Base-by-base conservation (phyloP, 1,284 basidiomycete species). In the Phlebopus sp. region DNA sequence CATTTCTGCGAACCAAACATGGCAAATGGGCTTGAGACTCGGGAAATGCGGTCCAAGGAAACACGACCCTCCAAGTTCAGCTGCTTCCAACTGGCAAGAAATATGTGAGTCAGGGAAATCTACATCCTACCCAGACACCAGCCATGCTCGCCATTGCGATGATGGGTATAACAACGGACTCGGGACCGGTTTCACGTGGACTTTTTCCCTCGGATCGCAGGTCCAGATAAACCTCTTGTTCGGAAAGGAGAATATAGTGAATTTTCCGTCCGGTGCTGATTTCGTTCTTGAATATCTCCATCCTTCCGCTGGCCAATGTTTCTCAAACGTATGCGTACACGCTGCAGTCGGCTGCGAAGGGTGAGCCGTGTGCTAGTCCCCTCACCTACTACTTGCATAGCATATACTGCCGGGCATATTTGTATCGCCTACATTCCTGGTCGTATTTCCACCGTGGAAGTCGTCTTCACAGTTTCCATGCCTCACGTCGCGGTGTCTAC, bases 351-450 rank as follows among this genome's bases (percentile, higher is more conserved):
- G 42, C n/a, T 4, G 19, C 49, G 2, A 62, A 63, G 50, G 13
- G 62, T 65, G 25, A 13, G 57, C n/a, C n/a, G n/a, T n/a, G n/a
- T n/a, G n/a, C 30, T 3, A 25, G 8, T 25, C 5, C 8, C 25
- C 8, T 4, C 8, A 25, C 25, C 8, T 4, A 25, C 8, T 8
- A 25, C 25, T 25, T 8, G n/a, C 23, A 23, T n/a, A 59, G 55
- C 50, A 5, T 62, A 59, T 36, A 49, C 62, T 1, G 44, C 41
- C 1, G 53, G 60, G 25, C 52, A 56, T 35, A 49, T 62, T 3
- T 55, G 61, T 6, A 58, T 47, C 0, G 59, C 60, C 1, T 63
- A 60, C 15, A 59, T 63, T 14, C 62, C 64, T 1, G 64, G 60
- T 23, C 60, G 64, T 3, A 32, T 65, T 15, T 61, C 64, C 0